Base-by-base conservation (phyloP, 371 early-diverging fungal species). In the Rhizopus microsporus region DNA sequence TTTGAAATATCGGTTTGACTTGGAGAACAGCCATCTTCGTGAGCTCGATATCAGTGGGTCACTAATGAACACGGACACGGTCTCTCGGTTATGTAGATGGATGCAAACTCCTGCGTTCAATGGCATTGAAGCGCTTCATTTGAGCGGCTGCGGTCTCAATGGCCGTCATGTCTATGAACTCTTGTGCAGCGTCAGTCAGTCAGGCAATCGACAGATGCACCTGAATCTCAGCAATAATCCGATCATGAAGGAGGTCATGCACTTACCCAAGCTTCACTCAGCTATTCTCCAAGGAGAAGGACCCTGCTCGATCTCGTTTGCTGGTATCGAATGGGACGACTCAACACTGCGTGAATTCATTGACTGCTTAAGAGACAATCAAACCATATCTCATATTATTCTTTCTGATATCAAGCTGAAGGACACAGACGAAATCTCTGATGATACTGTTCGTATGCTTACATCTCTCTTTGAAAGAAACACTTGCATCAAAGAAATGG, bases 261-360 rank as follows among this genome's bases (percentile, higher is more conserved):
- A 72, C 54, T 48, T 74, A 37, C 78, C 78, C 2, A 67, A 67
- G 34, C 46, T 77, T 1, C 65, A 64, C 17, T 65, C 71, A n/a
- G 66, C 71, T 4, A 61, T 77, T 12, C 46, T 70, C 51, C 68
- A 77, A 35, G 59, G 69, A 4, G 66, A 70, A 38, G 75, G 75
- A 1, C 78, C 78, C 9, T 46, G 38, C 0, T 72, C 71, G 0
- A 17, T 77, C n/a, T 67, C 74, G 6, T 46, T 77, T 23, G 65
- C 69, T 7, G 51, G 59, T 9, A 57, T 60, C 8, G 75, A 77
- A 48, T 77, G 78, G 78, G 78, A 77, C 34, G 78, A 77, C 23
- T 57, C 55, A 13, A 63, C 69, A 0, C 38, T 77, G 10, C 67
- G 72, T 17, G 78, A 77, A 50, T 58, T 74, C 10, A 64, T 77